Evolutionary conservation across 257 asterid genomes (phyloP).

Genomic region (Sherardia arvensis): DNA sequence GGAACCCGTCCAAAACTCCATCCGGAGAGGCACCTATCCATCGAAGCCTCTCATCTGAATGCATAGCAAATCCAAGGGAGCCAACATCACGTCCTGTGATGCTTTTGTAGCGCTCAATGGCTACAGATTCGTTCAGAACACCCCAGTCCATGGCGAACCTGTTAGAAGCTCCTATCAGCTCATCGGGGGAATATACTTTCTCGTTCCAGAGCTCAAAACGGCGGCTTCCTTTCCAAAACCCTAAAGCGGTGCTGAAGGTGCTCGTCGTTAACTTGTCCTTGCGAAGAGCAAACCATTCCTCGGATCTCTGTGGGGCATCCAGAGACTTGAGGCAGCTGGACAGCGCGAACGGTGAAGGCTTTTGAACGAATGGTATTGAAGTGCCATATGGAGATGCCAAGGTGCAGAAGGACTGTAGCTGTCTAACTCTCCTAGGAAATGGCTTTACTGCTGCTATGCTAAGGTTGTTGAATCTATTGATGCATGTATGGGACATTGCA

Average conservation of each 20-base stretch:
- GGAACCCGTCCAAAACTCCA: slow-evolving; percentile 58
- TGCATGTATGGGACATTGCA: neutral
- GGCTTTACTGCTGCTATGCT: neutral
- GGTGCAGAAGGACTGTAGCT: neutral
- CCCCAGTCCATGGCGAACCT: slow-evolving; percentile 93
- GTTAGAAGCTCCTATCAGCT: slow-evolving; percentile 22
- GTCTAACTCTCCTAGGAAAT: neutral
- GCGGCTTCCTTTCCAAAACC: slow-evolving; percentile 89
- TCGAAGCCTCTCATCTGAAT: slow-evolving; percentile 48
- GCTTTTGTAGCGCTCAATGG: slow-evolving; percentile 78
- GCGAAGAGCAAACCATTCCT: slow-evolving; percentile 94
- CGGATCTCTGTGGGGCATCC: slow-evolving; percentile 77
- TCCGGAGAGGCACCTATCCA: slow-evolving; percentile 99
- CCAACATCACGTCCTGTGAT: slow-evolving; percentile 78
- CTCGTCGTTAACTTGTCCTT: slow-evolving; percentile 87
- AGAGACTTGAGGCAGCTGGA: slow-evolving; percentile 32
- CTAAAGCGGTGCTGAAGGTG: slow-evolving; percentile 88
- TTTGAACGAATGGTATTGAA: neutral
- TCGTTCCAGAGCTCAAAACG: slow-evolving; percentile 82
- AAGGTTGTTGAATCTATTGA: neutral
- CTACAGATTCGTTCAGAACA: slow-evolving; percentile 64
- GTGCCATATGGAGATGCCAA: neutral
- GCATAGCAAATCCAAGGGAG: slow-evolving; percentile 63
- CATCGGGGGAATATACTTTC: slow-evolving; percentile 47
- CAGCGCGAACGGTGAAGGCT: neutral